Evolutionary conservation across 768 basidiomycete genomes (phyloP).

Genomic region (Coprinopsis strossmayeri): DNA sequence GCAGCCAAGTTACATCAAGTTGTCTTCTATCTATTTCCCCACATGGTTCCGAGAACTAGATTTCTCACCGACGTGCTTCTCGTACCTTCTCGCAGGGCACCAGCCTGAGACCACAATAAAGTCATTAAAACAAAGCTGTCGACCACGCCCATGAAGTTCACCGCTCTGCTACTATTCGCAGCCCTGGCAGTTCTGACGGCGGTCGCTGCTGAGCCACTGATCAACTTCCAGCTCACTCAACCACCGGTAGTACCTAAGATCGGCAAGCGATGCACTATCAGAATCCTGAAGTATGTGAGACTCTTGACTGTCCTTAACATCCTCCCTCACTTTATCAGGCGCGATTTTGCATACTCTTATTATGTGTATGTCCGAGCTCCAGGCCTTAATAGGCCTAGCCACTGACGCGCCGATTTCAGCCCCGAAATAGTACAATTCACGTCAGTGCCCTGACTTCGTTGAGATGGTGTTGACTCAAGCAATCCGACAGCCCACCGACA

Average conservation of each 20-base stretch:
- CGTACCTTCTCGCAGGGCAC: not conserved
- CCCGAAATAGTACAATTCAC: constrained; percentile 57
- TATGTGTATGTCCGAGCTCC: constrained; percentile 41
- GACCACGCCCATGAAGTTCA: too few species aligned
- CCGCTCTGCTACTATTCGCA: too few species aligned
- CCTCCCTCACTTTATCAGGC: constrained; percentile 24
- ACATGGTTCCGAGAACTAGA: not conserved
- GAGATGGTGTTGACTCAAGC: not conserved
- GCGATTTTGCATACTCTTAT: constrained; percentile 68
- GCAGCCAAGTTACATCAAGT: too few species aligned
- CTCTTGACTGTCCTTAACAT: not conserved
- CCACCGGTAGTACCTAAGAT: constrained; percentile 62
- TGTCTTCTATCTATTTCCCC: not conserved
- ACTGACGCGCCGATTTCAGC: constrained; percentile 23
- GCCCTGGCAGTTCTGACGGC: too few species aligned
- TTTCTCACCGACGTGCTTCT: not conserved
- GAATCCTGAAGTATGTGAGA: constrained; percentile 48
- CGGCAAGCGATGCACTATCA: constrained; percentile 55
- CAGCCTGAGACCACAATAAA: too few species aligned
- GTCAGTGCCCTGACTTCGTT: constrained; percentile 23
- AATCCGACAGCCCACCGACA: constrained; percentile 51
- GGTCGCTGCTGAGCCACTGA: constrained; percentile 44
- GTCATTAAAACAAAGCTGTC: too few species aligned
- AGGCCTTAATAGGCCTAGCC: not conserved
- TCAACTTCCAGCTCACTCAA: constrained; percentile 65